Percentiles rank a stretch among this genome's conserved stretches.
Conservation (phyloP, 352 stramenopile genomes). For the Pythium guiyangense region DNA sequence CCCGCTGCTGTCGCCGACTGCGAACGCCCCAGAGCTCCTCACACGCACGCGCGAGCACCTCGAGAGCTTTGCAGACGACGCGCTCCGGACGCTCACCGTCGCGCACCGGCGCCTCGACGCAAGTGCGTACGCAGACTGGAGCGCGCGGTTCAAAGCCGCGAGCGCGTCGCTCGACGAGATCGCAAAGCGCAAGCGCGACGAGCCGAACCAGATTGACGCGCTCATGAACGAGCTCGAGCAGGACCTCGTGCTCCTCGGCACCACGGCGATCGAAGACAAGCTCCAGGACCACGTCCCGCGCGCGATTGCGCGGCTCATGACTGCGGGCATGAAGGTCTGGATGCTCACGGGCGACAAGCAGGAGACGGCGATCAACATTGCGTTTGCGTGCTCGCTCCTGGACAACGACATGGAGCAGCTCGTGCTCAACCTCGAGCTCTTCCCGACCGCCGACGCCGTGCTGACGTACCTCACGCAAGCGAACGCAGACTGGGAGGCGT, state of each 20-base stretch:
- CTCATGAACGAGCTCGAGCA: constrained; percentile 53
- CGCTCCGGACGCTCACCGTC: constrained; percentile 76
- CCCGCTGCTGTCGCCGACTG: constrained; percentile 25
- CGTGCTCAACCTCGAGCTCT: constrained; percentile 59
- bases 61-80: constrained; percentile 63
- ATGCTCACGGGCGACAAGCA: constrained; percentile 94
- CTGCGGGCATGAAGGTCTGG: constrained; percentile 89
- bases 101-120: constrained; percentile 37
- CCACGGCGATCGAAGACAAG: constrained; percentile 69
- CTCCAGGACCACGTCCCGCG: constrained; percentile 88
- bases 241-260: constrained; percentile 81
- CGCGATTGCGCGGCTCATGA: constrained; percentile 81
- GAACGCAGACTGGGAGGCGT: constrained; percentile 71
- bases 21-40: constrained; percentile 13
- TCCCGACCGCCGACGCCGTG: constrained; percentile 45
- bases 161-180: constrained; percentile 30
- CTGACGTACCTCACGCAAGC: constrained; percentile 25
- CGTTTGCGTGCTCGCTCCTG: constrained; percentile 85
- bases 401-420: constrained; percentile 83
- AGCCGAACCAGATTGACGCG: constrained; percentile 44
- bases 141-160: constrained; percentile 43
- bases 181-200: constrained; percentile 28
- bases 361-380: constrained; percentile 95
- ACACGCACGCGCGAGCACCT: constrained; percentile 32
- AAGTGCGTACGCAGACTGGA: constrained; percentile 48